Conservation (phyloP, 805 yeast species). For the Myxozyma vanderwaltii region DNA sequence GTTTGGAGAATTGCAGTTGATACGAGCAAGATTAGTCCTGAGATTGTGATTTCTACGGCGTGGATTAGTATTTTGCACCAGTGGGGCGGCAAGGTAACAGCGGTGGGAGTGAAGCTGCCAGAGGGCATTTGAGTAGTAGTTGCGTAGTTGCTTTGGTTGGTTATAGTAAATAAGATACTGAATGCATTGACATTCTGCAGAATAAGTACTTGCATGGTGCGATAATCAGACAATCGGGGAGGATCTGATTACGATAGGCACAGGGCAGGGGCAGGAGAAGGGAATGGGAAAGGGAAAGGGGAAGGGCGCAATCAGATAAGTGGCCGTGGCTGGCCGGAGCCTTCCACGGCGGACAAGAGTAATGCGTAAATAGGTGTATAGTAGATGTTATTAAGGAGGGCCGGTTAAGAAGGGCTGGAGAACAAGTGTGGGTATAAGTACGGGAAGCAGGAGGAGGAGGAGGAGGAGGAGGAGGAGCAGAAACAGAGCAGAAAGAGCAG, state of each 20-base stretch:
- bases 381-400: no score
- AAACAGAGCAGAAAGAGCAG: no score
- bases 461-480: not conserved
- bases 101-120: constrained; percentile 19
- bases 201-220: not conserved
- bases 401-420: no score
- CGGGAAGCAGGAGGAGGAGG: not conserved
- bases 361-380: no score
- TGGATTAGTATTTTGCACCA: constrained; percentile 31
- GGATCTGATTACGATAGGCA: not conserved
- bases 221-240: not conserved
- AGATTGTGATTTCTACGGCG: constrained; percentile 31
- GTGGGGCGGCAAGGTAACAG: constrained; percentile 18
- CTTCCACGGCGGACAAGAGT: no score
- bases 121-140: constrained; percentile 4
- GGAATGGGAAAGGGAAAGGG: not conserved
- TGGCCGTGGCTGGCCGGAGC: not conserved
- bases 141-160: no score
- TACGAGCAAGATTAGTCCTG: constrained; percentile 25
- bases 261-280: not conserved
- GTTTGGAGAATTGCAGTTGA: constrained; percentile 29
- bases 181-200: constrained; percentile 5
- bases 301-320: constrained; percentile 12
- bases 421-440: no score
- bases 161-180: not conserved